Conservation (phyloP, 2,329 filamentous ascomycete species). For the Clarireedia hainanense region DNA sequence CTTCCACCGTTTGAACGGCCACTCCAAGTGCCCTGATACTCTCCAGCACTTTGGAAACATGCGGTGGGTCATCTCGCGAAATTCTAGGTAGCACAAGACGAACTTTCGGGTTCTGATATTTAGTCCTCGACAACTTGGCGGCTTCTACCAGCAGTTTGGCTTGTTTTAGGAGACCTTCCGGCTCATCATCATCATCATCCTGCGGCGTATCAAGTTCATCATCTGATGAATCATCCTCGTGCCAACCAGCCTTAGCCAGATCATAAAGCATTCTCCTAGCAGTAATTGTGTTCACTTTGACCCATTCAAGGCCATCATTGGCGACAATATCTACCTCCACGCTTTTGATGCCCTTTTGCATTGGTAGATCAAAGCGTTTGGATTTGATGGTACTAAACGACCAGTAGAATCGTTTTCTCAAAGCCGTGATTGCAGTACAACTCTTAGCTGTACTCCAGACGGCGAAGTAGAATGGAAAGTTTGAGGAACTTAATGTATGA, state of each 20-base stretch:
- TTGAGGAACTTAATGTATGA: conserved; percentile 57
- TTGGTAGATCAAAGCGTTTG: conserved; percentile 1
- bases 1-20: conserved; percentile 25
- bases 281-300: conserved; percentile 59
- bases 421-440: conserved; percentile 46
- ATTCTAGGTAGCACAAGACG: conserved; percentile 55
- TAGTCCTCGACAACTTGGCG: conserved; percentile 46
- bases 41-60: conserved; percentile 49
- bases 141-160: conserved; percentile 51
- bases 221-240: conserved; percentile 35
- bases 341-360: conserved; percentile 5
- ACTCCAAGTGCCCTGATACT: conserved; percentile 43
- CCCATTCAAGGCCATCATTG: conserved; percentile 55
- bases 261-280: conserved; percentile 58
- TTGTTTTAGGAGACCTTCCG: conserved; percentile 50
- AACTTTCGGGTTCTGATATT: conserved; percentile 51
- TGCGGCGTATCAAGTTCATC: conserved; percentile 32
- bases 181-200: conserved; percentile 25
- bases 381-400: conserved; percentile 14
- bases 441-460: conserved; percentile 56
- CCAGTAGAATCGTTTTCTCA: conserved; percentile 49
- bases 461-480: conserved; percentile 55
- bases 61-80: conserved; percentile 35
- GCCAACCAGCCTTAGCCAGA: conserved; percentile 61
- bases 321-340: conserved; percentile 53